These are phyloP conservation scores for Ogataea haglerorum DNA, from an alignment of 805 yeast genomes.

Conservation along the genomic window DNA sequence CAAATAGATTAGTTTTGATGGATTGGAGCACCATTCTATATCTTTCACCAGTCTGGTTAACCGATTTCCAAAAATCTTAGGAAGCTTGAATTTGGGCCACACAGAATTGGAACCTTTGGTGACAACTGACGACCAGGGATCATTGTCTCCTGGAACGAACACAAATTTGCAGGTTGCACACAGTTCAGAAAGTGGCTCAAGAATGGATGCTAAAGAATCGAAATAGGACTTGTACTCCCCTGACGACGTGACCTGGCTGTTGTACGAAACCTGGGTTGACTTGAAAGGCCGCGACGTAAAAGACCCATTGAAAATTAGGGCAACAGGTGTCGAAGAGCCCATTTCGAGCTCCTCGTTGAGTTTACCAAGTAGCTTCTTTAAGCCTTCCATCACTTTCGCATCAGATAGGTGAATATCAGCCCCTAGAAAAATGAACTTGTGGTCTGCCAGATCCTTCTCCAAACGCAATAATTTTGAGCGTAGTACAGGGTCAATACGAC, in stretches of 20 bases:
- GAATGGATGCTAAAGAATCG: constrained; percentile 65
- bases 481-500: constrained; percentile 61
- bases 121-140: constrained; percentile 83
- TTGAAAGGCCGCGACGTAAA: constrained; percentile 66
- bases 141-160: constrained; percentile 85
- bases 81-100: constrained; percentile 76
- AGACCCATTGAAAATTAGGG: constrained; percentile 79
- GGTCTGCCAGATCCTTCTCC: constrained; percentile 55
- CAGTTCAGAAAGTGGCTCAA: constrained; percentile 57
- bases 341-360: constrained; percentile 49
- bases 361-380: constrained; percentile 56
- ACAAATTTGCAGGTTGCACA: constrained; percentile 54
- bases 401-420: constrained; percentile 69
- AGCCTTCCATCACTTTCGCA: constrained; percentile 52
- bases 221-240: constrained; percentile 63
- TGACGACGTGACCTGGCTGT: constrained; percentile 45
- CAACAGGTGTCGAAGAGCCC: constrained; percentile 45
- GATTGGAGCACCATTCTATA: constrained; percentile 65
- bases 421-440: constrained; percentile 69
- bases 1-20: constrained; percentile 70
- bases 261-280: constrained; percentile 47
- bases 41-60: constrained; percentile 55
- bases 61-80: constrained; percentile 66
- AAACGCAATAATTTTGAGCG: constrained; percentile 50
- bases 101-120: constrained; percentile 56